Conservation (phyloP, 2,329 filamentous ascomycete genomes). For the Emydomyces testavorans region DNA sequence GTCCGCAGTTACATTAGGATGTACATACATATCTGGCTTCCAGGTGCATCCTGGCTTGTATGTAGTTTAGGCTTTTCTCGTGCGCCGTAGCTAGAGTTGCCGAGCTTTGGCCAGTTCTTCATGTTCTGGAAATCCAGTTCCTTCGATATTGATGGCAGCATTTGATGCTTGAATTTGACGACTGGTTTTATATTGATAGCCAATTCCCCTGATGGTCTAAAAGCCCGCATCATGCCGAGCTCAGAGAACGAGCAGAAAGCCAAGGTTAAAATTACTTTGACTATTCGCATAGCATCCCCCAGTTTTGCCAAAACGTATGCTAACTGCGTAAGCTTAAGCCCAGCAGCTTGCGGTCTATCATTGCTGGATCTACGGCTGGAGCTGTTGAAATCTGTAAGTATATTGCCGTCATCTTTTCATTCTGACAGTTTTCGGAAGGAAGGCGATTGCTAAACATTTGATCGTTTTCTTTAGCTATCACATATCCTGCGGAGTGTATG, state of each 20-base stretch:
- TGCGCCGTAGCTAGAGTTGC: neutral
- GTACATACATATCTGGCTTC: too few species aligned
- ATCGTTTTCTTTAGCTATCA: slow-evolving; percentile 51
- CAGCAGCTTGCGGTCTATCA: slow-evolving; percentile 73
- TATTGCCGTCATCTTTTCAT: slow-evolving; percentile 13
- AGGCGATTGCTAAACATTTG: neutral
- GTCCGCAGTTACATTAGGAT: too few species aligned
- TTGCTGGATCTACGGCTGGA: slow-evolving; percentile 87
- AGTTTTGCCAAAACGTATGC: neutral
- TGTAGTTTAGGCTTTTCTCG: neutral
- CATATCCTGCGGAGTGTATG: slow-evolving; percentile 86
- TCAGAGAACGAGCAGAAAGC: slow-evolving; percentile 27
- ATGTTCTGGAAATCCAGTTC: too few species aligned
- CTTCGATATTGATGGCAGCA: too few species aligned
- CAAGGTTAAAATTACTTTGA: slow-evolving; percentile 23
- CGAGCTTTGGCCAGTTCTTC: too few species aligned
- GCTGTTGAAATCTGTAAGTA: slow-evolving; percentile 79
- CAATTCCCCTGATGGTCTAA: neutral
- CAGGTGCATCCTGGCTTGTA: too few species aligned
- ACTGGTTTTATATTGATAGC: neutral
- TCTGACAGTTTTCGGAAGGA: neutral
- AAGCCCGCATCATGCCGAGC: slow-evolving; percentile 8
- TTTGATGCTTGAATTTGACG: neutral
- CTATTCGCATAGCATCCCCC: neutral
- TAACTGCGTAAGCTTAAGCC: slow-evolving; percentile 42